Evolutionary conservation across 2,329 filamentous ascomycete genomes (phyloP).

Genomic region (Diaporthe australafricana): DNA sequence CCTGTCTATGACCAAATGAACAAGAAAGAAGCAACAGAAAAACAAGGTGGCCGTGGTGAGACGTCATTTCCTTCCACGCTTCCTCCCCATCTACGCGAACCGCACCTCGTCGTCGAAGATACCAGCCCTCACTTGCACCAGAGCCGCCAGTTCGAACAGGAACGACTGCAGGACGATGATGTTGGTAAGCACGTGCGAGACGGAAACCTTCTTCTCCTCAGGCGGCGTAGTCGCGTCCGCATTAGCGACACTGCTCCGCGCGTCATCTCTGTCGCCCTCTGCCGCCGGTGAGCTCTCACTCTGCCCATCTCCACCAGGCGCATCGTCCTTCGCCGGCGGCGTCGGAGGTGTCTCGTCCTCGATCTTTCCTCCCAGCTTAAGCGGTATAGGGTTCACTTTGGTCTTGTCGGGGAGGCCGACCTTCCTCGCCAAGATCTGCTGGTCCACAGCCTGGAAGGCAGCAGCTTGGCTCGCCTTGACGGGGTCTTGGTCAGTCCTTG

Average conservation of each 20-base stretch:
- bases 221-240: conserved; percentile 11
- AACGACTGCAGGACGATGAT: conserved; percentile 84
- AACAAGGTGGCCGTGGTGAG: background rate
- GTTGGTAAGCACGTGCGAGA: conserved; percentile 85
- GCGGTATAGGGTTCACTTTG: conserved; percentile 59
- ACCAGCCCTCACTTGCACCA: conserved; percentile 80
- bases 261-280: conserved; percentile 36
- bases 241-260: conserved; percentile 2
- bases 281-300: background rate
- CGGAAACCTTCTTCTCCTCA: conserved; percentile 65
- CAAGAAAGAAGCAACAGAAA: background rate
- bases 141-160: conserved; percentile 78
- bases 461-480: conserved; percentile 64
- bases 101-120: conserved; percentile 79
- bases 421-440: conserved; percentile 68
- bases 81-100: conserved; percentile 56
- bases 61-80: background rate
- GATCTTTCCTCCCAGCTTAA: conserved; percentile 55
- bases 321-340: conserved; percentile 36
- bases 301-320: conserved; percentile 13
- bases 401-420: conserved; percentile 60
- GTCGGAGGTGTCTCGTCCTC: conserved; percentile 35
- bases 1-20: background rate
- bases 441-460: conserved; percentile 73
- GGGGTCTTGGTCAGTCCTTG: conserved; percentile 44